Evolutionary conservation across 2,329 filamentous ascomycete genomes (phyloP).

Genomic region (Penicillium thymicola): DNA sequence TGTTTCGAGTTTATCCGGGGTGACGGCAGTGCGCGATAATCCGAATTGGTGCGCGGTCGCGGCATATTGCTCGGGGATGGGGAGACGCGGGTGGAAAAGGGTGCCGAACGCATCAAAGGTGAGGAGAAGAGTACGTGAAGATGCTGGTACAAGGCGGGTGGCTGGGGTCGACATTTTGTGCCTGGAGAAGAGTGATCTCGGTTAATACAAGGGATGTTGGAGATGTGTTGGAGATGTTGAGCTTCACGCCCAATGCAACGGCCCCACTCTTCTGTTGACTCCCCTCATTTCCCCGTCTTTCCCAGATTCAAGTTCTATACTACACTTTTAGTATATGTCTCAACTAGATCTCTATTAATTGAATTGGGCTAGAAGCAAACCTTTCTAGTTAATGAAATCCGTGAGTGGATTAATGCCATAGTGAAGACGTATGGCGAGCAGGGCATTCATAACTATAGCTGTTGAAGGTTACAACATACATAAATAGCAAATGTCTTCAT

Average conservation of each 20-base stretch:
- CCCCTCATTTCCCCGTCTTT: neutral
- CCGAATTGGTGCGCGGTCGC: conserved; percentile 37
- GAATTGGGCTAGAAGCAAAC: neutral
- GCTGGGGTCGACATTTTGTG: neutral
- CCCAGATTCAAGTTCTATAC: neutral
- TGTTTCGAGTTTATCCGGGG: conserved; percentile 26
- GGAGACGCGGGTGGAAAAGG: conserved; percentile 41
- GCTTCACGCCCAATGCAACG: neutral
- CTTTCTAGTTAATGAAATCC: rapidly evolving
- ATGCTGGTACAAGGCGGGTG: neutral
- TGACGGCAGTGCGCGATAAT: conserved; percentile 28
- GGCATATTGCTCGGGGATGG: conserved; percentile 42
- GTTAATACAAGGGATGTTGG: neutral
- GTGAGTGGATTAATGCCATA: rapidly evolving
- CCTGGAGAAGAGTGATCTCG: neutral
- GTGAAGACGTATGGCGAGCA: neutral
- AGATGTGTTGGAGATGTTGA: neutral
- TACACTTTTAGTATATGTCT: neutral
- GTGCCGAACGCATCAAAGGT: conserved; percentile 48
- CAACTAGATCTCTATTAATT: neutral
- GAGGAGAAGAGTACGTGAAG: conserved; percentile 36
- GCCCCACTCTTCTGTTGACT: neutral
- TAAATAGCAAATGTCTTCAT: neutral
- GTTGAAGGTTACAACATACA: neutral
- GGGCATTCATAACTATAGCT: too few species aligned